These are phyloP conservation scores for Aeminium ludgeri DNA, from an alignment of 495 filamentous ascomycete species.

Conservation along the genomic window DNA sequence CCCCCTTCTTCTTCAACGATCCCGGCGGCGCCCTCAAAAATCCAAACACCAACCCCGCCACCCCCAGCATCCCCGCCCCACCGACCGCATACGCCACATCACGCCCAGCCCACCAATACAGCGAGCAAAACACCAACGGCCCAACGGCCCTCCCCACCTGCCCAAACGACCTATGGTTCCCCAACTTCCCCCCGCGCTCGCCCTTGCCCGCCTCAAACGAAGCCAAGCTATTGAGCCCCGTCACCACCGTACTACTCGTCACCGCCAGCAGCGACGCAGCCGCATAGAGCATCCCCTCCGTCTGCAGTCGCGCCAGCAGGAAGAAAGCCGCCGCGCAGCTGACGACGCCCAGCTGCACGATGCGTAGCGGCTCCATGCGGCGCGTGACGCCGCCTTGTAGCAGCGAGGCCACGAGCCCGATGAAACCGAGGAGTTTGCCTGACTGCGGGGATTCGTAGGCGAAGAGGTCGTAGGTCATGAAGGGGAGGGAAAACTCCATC, in stretches of 20 bases:
- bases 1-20: background rate
- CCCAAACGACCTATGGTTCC: slow-evolving; percentile 68
- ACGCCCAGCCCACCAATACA: slow-evolving; percentile 97
- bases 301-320: slow-evolving; percentile 50
- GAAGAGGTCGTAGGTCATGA: slow-evolving; percentile 92
- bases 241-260: slow-evolving; percentile 86
- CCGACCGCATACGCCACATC: slow-evolving; percentile 71
- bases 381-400: slow-evolving; percentile 77
- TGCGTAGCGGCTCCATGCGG: slow-evolving; percentile 57
- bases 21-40: slow-evolving; percentile 34
- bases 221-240: slow-evolving; percentile 75
- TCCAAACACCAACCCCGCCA: slow-evolving; percentile 52
- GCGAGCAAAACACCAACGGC: slow-evolving; percentile 76
- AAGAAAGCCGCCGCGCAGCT: slow-evolving; percentile 66
- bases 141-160: slow-evolving; percentile 78
- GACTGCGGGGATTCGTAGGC: slow-evolving; percentile 58
- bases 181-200: slow-evolving; percentile 73
- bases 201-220: slow-evolving; percentile 70
- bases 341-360: slow-evolving; percentile 61
- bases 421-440: slow-evolving; percentile 77
- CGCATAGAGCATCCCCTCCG: slow-evolving; percentile 51
- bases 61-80: slow-evolving; percentile 57
- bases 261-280: slow-evolving; percentile 71
- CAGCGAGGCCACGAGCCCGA: slow-evolving; percentile 80
- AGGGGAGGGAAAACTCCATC: slow-evolving; percentile 90